Evolutionary conservation across 2,329 filamentous ascomycete species (phyloP).

Genomic region (Aschersonia sp.): DNA sequence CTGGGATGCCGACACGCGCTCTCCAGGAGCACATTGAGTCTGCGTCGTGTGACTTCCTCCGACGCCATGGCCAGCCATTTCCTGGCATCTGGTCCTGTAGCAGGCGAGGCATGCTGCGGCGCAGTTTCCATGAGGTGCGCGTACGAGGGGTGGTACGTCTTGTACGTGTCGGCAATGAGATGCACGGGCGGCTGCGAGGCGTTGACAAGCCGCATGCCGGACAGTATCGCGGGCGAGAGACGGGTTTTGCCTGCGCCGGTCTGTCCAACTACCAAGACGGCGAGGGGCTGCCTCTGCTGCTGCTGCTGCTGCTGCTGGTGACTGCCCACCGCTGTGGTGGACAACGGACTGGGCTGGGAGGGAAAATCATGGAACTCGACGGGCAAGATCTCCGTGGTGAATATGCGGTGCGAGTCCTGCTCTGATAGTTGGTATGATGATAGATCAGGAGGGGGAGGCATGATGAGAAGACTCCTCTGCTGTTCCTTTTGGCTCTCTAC

Average conservation of each 20-base stretch:
- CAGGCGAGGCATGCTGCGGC: constrained; percentile 21
- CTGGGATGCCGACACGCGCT: constrained; percentile 27
- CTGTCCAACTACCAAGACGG: constrained; percentile 29
- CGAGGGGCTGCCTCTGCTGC: constrained; percentile 14
- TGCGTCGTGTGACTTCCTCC: constrained; percentile 13
- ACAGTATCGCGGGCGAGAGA: constrained; percentile 22
- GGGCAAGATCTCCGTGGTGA: constrained; percentile 16
- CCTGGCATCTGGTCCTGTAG: constrained; percentile 25
- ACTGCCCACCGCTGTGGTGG: background rate
- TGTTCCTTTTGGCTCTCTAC: background rate
- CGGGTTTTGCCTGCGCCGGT: constrained; percentile 34
- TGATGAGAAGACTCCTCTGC: background rate
- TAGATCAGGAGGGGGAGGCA: constrained; percentile 12
- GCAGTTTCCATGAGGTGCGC: constrained; percentile 12
- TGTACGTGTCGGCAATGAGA: constrained; percentile 34
- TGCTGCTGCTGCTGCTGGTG: background rate
- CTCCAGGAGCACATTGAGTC: constrained; percentile 26
- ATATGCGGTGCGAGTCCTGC: constrained; percentile 15
- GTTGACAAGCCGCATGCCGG: constrained; percentile 12
- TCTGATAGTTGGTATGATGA: constrained; percentile 17
- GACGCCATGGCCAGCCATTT: constrained; percentile 28
- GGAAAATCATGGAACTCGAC: constrained; percentile 14
- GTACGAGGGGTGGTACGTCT: constrained; percentile 30
- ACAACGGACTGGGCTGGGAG: background rate
- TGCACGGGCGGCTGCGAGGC: constrained; percentile 14